phyloP scores from a whole-genome alignment of 2,329 filamentous ascomycete species.

The Pseudocercospora macadamiae region DNA sequence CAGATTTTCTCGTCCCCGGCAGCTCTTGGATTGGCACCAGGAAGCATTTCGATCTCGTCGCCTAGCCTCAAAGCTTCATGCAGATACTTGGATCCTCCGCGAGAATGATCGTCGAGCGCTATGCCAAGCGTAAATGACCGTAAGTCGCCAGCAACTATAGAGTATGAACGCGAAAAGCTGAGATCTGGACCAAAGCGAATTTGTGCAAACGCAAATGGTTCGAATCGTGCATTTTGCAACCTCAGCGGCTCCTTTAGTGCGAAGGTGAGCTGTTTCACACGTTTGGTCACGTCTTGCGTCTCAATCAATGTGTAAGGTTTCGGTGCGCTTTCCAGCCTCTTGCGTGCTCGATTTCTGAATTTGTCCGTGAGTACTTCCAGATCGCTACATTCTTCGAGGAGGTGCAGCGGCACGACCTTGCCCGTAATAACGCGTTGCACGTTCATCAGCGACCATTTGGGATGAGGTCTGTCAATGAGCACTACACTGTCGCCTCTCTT shows the following conservation, averaged over 20 bases:
- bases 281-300: constrained; percentile 5
- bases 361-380: constrained; percentile 28
- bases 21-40: constrained; percentile 9
- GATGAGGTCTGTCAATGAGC: constrained; percentile 59
- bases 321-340: constrained; percentile 40
- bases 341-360: constrained; percentile 10
- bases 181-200: constrained; percentile 61
- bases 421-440: constrained; percentile 50
- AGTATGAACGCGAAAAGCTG: constrained; percentile 58
- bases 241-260: constrained; percentile 1
- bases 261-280: constrained; percentile 18
- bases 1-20: constrained; percentile 23
- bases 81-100: constrained; percentile 65
- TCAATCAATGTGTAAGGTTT: constrained; percentile 30
- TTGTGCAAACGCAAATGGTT: constrained; percentile 59
- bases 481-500: constrained; percentile 60
- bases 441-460: constrained; percentile 64
- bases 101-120: constrained; percentile 57
- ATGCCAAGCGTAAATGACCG: constrained; percentile 62
- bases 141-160: constrained; percentile 57
- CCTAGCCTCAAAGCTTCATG: constrained; percentile 55
- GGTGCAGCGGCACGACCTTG: constrained; percentile 61
- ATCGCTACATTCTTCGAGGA: constrained; percentile 47
- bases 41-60: constrained; percentile 52
- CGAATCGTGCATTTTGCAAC: constrained; percentile 35